Evolutionary conservation across 768 basidiomycete species (phyloP), one percentile per base, ranked within the genome.

Genomic region (Porphyrellus cyaneotinctus): DNA sequence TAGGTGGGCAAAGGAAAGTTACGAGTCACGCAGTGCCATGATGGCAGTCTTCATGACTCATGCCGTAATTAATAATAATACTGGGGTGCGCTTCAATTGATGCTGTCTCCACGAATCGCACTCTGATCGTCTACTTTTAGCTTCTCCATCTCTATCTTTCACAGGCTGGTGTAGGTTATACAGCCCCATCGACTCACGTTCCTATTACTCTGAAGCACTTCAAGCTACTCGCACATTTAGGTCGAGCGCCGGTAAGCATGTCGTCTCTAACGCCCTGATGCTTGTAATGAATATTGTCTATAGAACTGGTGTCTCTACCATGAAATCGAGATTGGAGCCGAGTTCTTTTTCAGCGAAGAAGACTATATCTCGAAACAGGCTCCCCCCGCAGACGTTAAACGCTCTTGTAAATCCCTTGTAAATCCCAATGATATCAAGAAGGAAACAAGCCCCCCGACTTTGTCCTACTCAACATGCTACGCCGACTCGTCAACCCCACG

Each of bases 121-220:
- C 28, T 24, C 37, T 30, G 47, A 59, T 38, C 42, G 14, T 32
- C n/a, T 32, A 2, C n/a, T 26, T 44, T 55, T 33, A 82, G 82
- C 71, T 82, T 56, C 66, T 84, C 32, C 73, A 80, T 54, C 60
- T 72, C 30, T 80, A 78, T 60, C 62, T 80, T 66, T 52, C 61
- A 37, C 54, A 63, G 6, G 56, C 65, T n/a, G 61, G 54, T 18
- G 54, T 57, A 28, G 58, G 56, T 43, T 60, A 63, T 35, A 37
- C 57, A 22, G 49, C 62, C 24, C 56, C 60, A 14, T 53, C 58
- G 24, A 53, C 57, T 8, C 79, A 74, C 39, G 85, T 89, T 24
- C 88, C 88, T 20, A 63, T 89, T 30, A 90, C 88, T 6, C 70
- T 91, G 46, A 83, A 87, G 61, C 87, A 88, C 61, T 91, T 91